Conservation (phyloP, 305 asterid genomes). For the Fraxinus greggii region DNA sequence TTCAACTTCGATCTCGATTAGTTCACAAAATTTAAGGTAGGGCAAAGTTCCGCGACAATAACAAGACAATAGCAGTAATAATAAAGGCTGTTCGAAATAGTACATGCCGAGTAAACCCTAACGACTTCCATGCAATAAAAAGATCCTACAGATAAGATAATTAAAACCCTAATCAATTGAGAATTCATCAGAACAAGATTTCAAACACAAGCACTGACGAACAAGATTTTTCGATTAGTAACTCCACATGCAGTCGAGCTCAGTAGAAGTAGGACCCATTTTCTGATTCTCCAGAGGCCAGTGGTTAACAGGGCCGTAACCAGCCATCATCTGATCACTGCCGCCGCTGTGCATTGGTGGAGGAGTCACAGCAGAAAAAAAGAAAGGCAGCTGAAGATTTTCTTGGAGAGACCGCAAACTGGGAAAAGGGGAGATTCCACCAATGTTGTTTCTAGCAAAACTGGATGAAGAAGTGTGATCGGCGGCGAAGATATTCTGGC, state of each 20-base stretch:
- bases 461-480: conserved; percentile 28
- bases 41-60: neutral
- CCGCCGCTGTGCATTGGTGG: conserved; percentile 31
- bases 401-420: conserved; percentile 67
- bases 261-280: conserved; percentile 37
- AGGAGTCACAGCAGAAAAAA: conserved; percentile 35
- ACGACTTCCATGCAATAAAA: neutral
- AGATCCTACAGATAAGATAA: neutral
- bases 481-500: conserved; percentile 24
- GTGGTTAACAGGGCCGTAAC: conserved; percentile 29
- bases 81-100: neutral
- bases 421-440: conserved; percentile 41
- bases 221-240: conserved; percentile 28
- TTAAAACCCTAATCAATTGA: neutral
- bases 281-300: conserved; percentile 56
- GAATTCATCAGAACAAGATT: neutral
- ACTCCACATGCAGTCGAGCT: conserved; percentile 71
- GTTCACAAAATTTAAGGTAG: neutral
- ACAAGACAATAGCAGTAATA: neutral
- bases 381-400: conserved; percentile 52
- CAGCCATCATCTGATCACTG: conserved; percentile 26
- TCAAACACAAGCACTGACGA: neutral
- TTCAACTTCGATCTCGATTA: neutral
- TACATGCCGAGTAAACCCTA: neutral
- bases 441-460: conserved; percentile 35